Percentiles rank a stretch among this genome's conserved stretches.
Conservation (phyloP, 768 basidiomycete genomes). For the Mycena galericulata region DNA sequence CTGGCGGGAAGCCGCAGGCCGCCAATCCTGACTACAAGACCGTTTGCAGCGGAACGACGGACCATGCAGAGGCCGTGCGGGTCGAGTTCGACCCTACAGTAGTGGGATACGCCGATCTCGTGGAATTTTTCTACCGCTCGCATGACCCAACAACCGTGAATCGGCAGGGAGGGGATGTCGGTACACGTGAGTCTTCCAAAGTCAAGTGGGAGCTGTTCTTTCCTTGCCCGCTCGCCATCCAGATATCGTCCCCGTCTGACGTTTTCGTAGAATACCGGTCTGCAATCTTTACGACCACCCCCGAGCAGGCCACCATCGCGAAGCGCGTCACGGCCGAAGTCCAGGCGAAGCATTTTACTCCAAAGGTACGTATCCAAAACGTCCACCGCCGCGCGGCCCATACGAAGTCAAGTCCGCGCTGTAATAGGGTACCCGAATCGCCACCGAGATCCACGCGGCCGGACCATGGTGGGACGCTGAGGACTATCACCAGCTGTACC, state of each 20-base stretch:
- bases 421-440: conserved; percentile 59
- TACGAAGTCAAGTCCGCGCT: too few species aligned
- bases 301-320: conserved; percentile 71
- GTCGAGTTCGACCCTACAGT: conserved; percentile 74
- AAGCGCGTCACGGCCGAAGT: conserved; percentile 74
- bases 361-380: conserved; percentile 51
- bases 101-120: conserved; percentile 79
- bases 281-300: conserved; percentile 74
- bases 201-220: neutral
- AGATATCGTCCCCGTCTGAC: too few species aligned
- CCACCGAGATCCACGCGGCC: conserved; percentile 67
- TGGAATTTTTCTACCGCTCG: conserved; percentile 83
- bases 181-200: conserved; percentile 62
- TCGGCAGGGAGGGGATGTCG: conserved; percentile 70
- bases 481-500: conserved; percentile 73
- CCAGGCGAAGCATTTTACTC: conserved; percentile 73
- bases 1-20: conserved; percentile 58
- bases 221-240: too few species aligned
- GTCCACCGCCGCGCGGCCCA: too few species aligned
- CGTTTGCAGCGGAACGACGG: conserved; percentile 75
- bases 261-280: conserved; percentile 77
- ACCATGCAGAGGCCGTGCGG: conserved; percentile 78
- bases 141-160: conserved; percentile 81
- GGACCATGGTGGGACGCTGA: conserved; percentile 74
- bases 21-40: conserved; percentile 64